A percentile compares a stretch with the other conserved stretches of the same genome.
phyloP scores from a whole-genome alignment of 768 basidiomycete genomes.

The Lactifluus hygrophoroides region DNA sequence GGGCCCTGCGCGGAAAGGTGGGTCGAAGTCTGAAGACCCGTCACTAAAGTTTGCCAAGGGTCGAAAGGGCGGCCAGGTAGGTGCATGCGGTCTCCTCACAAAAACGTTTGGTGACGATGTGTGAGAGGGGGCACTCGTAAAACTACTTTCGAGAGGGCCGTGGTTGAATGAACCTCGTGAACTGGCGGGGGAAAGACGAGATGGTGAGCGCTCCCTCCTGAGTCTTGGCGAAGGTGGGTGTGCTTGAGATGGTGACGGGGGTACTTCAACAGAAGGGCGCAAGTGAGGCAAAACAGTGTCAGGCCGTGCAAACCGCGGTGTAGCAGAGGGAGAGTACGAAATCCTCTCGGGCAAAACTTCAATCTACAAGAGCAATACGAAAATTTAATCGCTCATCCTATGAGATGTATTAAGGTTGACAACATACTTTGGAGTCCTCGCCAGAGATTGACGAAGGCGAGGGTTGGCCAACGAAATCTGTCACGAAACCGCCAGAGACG shows the following conservation, averaged over 20 bases:
- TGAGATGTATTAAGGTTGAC: background rate
- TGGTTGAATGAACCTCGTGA: constrained; percentile 10
- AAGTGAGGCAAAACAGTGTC: background rate
- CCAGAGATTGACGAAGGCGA: constrained; percentile 14
- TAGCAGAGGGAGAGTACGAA: background rate
- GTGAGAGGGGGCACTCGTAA: constrained; percentile 6
- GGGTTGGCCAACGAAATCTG: constrained; percentile 33
- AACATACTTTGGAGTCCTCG: constrained; percentile 3
- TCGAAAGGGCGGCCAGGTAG: constrained; percentile 16
- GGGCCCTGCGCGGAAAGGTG: constrained; percentile 16
- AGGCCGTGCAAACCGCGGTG: background rate
- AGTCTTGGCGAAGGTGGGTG: constrained; percentile 2
- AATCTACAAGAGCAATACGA: background rate
- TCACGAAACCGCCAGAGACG: constrained; percentile 42
- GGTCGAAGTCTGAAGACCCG: constrained; percentile 4
- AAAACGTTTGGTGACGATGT: constrained; percentile 8
- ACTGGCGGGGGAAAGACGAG: constrained; percentile 8
- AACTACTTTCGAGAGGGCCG: constrained; percentile 6
- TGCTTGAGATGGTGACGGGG: constrained; percentile 7
- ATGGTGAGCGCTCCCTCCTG: constrained; percentile 5
- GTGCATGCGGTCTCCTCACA: constrained; percentile 3
- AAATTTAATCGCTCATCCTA: background rate
- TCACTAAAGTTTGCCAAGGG: constrained; percentile 1
- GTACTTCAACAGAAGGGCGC: background rate
- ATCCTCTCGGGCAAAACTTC: background rate